Base-by-base conservation (phyloP, 2,329 filamentous ascomycete species). In the Cladosporium sp. region DNA sequence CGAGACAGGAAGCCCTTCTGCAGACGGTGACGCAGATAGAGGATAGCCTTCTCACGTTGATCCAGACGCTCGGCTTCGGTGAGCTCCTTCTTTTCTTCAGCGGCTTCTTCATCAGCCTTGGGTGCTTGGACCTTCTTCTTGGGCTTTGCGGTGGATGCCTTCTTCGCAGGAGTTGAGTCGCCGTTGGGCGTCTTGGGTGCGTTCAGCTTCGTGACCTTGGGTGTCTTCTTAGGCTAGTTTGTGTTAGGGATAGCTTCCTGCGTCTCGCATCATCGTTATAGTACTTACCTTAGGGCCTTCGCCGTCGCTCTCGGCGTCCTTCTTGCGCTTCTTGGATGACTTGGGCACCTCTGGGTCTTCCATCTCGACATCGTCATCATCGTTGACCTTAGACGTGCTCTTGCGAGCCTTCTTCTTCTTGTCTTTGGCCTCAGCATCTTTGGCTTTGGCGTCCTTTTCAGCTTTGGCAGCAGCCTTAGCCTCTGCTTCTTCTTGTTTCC, bases 1-100 rank as follows among this genome's bases (percentile, higher is more conserved):
- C 89, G 85, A 20, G 89, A 89, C 43, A 99, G 81, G 67, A 99
- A 92, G 0, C 92, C 92, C 73, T 96, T 95, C 72, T 99, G 94
- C 36, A 99, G 85, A 73, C 92, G 91, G 76, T 99, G 93, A 63
- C 94, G 89, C 39, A 97, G 83, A 74, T 95, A 97, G 34, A 97
- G 79, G n/a, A 99, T 91, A 62, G 81, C 78, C 74, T 85, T 85
- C 72, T 85, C 78, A 63, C 81, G 83, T 72, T 83, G 84, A 59
- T 80, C 76, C 47, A 80, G 76, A 43, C 77, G 76, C 67, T 85
- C 82, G 59, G 80, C 78, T 14, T 81, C 79, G 22, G 82, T 82
- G 61, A 84, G 70, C 42, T 78, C 76, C 63, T 82, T 81, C 56
- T 81, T 77, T 59, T 79, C 75, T 65, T 83, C 82, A 67, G 85